Base-by-base conservation (phyloP, 805 yeast genomes). In the Kluyveromyces siamensis region DNA sequence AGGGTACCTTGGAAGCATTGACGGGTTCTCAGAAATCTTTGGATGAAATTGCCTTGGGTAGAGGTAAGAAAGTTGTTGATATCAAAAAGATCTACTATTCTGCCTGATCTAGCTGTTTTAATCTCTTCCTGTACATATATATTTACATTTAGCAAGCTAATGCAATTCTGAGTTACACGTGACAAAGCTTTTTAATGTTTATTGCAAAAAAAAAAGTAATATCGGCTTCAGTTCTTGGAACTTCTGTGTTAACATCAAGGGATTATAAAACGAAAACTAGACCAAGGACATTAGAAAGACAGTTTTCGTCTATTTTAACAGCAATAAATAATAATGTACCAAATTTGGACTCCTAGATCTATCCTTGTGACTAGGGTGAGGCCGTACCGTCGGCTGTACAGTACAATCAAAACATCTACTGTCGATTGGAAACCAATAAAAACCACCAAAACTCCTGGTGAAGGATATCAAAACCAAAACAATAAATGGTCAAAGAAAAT, bases 11-110 rank as follows among this genome's bases (percentile, higher is more conserved):
- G 50, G 95, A 87, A 65, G 96, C 96, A 1, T 76, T 93, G 55
- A 54, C 60, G 8, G 73, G 76, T 46, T 79, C 81, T 60, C 98
- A 90, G 69, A 79, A 79, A 55, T 77, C 95, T 2, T 75, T 87
- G 58, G 95, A 87, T 59, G 96, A 89, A 58, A 76, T 91, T 64
- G 96, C 98, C 6, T 75, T 82, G 46, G 85, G 83, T 58, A 81
- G 99, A 71, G 99, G 99, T 53, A 91, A 91, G 78, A 88, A 88
- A 76, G 77, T 91, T 61, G 89, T 88, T 37, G 98, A 93, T 68
- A 83, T 93, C 62, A 84, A 95, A 68, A 87, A 85, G 72, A 81
- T 87, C 40, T 93, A 91, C 72, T 89, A 88, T 67, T 79, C 86
- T 54, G 52, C 55, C 52, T 55, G 71, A 72, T 55, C 67, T 61